These are phyloP conservation scores for Botrytis cinerea DNA, from an alignment of 2,329 filamentous ascomycete genomes.

Conservation along the genomic window DNA sequence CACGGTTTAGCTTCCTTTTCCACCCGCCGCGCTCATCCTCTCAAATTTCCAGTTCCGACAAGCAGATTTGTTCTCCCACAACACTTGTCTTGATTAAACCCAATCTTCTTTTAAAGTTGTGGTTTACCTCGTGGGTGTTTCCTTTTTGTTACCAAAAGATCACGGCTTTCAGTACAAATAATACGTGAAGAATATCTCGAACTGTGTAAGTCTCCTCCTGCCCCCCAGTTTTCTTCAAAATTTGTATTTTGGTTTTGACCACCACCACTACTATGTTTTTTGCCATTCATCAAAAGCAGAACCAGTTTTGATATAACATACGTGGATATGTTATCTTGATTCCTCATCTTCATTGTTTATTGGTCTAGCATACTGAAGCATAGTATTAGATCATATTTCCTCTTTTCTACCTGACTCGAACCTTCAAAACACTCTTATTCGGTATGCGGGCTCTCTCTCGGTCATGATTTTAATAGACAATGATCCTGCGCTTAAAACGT, in stretches of 20 bases:
- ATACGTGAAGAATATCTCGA: background rate
- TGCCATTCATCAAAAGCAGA: background rate
- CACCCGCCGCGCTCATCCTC: background rate
- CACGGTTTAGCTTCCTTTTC: background rate
- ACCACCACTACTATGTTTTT: background rate
- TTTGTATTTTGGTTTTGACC: background rate
- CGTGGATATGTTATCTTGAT: background rate
- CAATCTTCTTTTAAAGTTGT: background rate
- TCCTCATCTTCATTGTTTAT: background rate
- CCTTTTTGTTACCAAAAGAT: background rate
- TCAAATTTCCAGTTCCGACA: background rate
- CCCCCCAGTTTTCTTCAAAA: background rate
- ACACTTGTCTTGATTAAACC: background rate
- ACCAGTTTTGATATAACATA: background rate
- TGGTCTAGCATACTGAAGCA: background rate
- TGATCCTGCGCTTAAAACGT: background rate
- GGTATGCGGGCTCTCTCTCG: background rate
- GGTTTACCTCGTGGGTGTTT: background rate
- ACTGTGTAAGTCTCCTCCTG: background rate
- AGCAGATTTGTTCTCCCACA: background rate
- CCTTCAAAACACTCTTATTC: background rate
- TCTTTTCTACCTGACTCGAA: background rate
- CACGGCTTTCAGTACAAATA: background rate
- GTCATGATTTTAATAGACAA: background rate
- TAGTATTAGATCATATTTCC: background rate